Evolutionary conservation across 164 flowering plant genomes (phyloP).

Genomic region (Malania oleifera): DNA sequence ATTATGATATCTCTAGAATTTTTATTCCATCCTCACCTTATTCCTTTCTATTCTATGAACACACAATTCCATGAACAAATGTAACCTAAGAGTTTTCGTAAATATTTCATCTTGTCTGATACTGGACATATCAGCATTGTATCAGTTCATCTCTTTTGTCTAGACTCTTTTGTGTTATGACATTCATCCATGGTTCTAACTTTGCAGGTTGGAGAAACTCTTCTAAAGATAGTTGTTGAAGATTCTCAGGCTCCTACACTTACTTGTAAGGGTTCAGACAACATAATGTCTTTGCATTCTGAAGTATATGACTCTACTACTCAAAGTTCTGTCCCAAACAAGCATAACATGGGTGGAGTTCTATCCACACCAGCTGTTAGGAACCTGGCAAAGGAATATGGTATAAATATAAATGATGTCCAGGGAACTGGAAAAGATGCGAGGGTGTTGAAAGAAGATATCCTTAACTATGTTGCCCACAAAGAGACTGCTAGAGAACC

Average conservation of each 20-base stretch:
- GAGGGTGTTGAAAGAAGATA: slow-evolving; percentile 75
- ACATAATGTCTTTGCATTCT: slow-evolving; percentile 12
- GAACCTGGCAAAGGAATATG: slow-evolving; percentile 67
- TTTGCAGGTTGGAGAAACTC: slow-evolving; percentile 90
- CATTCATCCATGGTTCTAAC: not conserved
- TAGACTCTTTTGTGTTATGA: not conserved
- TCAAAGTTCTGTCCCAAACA: slow-evolving; percentile 14
- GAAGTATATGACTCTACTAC: slow-evolving; percentile 16
- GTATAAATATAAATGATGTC: slow-evolving; percentile 58
- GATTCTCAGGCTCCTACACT: slow-evolving; percentile 26
- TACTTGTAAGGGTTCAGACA: slow-evolving; percentile 21
- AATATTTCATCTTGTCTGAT: not conserved
- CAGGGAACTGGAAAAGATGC: slow-evolving; percentile 84
- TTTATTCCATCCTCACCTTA: too few species aligned
- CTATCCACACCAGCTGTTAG: slow-evolving; percentile 81
- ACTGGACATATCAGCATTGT: not conserved
- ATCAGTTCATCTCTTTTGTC: not conserved
- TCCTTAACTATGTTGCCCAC: slow-evolving; percentile 47
- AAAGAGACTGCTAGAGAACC: slow-evolving; percentile 35
- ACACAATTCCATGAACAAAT: too few species aligned
- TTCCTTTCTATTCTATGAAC: too few species aligned
- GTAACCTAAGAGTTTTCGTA: too few species aligned
- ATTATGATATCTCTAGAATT: too few species aligned
- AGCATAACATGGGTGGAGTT: slow-evolving; percentile 31
- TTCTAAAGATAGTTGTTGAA: slow-evolving; percentile 57